phyloP scores from a whole-genome alignment of 148 eudicot species.

The Chenopodium quinoa region DNA sequence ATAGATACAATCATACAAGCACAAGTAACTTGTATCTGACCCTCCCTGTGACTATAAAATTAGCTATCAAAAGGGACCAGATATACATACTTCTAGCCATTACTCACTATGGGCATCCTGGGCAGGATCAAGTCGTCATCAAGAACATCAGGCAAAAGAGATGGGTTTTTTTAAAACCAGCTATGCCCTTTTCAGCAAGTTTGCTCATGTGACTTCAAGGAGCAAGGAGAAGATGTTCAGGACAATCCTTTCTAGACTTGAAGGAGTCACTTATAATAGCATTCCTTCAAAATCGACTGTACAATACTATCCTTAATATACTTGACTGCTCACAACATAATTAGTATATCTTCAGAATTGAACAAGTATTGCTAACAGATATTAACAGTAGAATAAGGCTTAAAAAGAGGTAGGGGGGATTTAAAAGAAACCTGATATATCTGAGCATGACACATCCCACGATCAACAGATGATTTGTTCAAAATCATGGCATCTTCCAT shows the following conservation, averaged over 20 bases:
- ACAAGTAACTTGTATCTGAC: too few relatives aligned
- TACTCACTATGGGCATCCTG: not conserved
- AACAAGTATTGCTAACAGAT: not conserved
- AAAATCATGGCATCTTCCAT: constrained; percentile 99
- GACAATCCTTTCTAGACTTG: not conserved
- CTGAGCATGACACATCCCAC: constrained; percentile 87
- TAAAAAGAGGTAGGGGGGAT: not conserved
- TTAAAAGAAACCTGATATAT: constrained; percentile 69
- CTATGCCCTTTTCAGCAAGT: not conserved
- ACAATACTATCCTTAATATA: not conserved
- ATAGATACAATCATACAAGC: too few relatives aligned
- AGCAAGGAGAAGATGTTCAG: not conserved
- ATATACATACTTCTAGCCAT: not conserved
- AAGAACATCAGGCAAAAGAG: not conserved
- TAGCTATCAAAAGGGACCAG: not conserved
- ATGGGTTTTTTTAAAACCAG: not conserved
- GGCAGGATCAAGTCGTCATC: not conserved
- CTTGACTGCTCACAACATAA: not conserved
- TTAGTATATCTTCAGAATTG: not conserved
- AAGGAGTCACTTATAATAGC: not conserved
- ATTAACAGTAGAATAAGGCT: not conserved
- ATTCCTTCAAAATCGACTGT: not conserved
- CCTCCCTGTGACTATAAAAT: not conserved
- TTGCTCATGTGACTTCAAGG: not conserved
- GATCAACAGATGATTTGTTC: constrained; percentile 93